Base-by-base conservation (phyloP, 2,329 filamentous ascomycete species). In the Pleomassaria siparia region DNA sequence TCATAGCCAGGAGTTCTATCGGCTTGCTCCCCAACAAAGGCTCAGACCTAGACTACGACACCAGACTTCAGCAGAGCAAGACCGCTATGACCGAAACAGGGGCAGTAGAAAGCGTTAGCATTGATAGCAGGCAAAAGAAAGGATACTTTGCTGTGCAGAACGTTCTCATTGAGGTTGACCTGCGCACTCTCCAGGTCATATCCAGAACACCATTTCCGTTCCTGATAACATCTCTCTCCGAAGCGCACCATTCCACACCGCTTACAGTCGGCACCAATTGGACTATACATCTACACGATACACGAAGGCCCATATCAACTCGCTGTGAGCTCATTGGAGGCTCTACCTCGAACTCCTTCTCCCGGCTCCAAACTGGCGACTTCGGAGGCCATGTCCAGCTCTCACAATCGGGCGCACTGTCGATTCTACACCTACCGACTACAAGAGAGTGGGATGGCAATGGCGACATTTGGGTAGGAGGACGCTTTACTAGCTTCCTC, bases 401-500 rank as follows among this genome's bases (percentile, higher is more conserved):
- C 20, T 85, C 88, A 28, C 87, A 94, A 56, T 87, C 90, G 1
- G 89, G 88, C 0, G 89, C 91, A 1, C 79, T 95, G 20, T 89
- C 86, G 37, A 91, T 96, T 51, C 75, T 95, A 2, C 90, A 96
- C 64, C 76, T 91, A 22, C 85, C 86, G 12, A 76, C 74, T 8
- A 73, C 81, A 1, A 80, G 78, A 0, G 70, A 74, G 8, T 73
- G 74, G 40, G 77, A 82, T 52, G 76, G 84, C 15, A 87, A 89
- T 41, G 81, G 87, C 49, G 87, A 94, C 24, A 94, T 97, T 32
- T 92, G 91, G 74, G 84, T 96, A 28, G 89, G 87, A 4, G 92
- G 92, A 0, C 83, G 92, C 13, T 96, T 96, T 66, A 88, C 91
- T 4, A 91, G 85, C 60, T 89, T 96, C 47, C 76, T 96, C 3